Base-by-base conservation (phyloP, 768 basidiomycete genomes). In the Suillus luteus region DNA sequence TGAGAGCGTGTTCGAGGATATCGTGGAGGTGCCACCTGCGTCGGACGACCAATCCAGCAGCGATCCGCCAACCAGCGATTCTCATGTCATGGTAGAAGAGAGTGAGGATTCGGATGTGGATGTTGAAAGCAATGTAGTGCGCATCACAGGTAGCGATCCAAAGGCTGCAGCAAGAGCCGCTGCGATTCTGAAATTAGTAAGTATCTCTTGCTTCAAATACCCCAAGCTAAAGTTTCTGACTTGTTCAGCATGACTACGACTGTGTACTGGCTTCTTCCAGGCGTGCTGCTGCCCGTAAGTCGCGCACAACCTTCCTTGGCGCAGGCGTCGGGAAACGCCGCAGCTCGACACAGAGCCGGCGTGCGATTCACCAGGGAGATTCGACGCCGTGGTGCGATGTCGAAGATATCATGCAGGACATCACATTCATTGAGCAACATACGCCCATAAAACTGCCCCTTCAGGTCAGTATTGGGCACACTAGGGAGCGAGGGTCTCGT, bases 151-250 rank as follows among this genome's bases (percentile, higher is more conserved):
- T 64, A 85, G 86, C 24, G 92, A 96, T 74, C 92, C 95, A 2
- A 82, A 83, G 64, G 93, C 93, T 19, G 95, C 95, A 54, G 95
- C 95, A 2, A 80, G 92, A 55, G 95, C 95, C n/a, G 95, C 93
- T 40, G 95, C 95, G 0, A 95, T 97, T 64, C 80, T 97, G 68
- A 94, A 91, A 75, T 84, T 92, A 82, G 93, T 93, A 57, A n/a
- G 86, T 74, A 14, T 52, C 60, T 6, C 14, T 60, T 46, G 43
- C 63, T 24, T 51, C n/a, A 37, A 33, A 22, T 17, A 14, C 37
- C 14, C 11, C 15, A 6, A 19, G 17, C 5, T 2, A 10, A 55
- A 49, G n/a, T 55, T 37, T 17, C 22, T 62, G 12, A 62, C 27
- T 15, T 31, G 19, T 62, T n/a, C 64, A 93, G 90, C 89, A 96